Conservation (phyloP, 1,284 basidiomycete genomes). For the Trametes sp. region DNA sequence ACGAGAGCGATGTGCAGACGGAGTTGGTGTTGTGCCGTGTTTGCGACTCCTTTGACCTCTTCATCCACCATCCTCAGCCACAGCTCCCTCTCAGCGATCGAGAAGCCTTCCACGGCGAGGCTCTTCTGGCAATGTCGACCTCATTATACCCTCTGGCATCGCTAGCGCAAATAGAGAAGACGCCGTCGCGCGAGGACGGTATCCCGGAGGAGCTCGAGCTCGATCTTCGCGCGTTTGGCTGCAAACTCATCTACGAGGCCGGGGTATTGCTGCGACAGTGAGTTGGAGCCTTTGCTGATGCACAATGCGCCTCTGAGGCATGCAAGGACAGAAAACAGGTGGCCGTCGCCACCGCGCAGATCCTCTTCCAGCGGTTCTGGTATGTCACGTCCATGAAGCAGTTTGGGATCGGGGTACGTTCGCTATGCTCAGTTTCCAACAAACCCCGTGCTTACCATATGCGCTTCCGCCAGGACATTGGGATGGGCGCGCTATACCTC, state of each 20-base stretch:
- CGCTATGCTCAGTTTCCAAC: conserved; percentile 3
- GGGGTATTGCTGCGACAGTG: conserved; percentile 90
- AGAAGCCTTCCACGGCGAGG: background rate
- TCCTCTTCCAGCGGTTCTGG: conserved; percentile 97
- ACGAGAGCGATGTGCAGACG: conserved; percentile 13
- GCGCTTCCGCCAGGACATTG: conserved; percentile 73
- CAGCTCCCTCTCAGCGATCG: background rate
- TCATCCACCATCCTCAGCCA: conserved; percentile 7
- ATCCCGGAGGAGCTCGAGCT: conserved; percentile 83
- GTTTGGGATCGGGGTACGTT: conserved; percentile 86
- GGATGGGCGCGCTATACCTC: conserved; percentile 93
- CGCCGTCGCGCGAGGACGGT: conserved; percentile 86
- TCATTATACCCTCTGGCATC: conserved; percentile 88
- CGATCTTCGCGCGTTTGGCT: conserved; percentile 87
- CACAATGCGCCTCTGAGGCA: background rate
- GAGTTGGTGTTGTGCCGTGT: conserved; percentile 31
- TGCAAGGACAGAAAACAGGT: conserved; percentile 83
- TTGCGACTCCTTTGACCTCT: conserved; percentile 18
- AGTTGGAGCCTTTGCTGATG: conserved; percentile 38
- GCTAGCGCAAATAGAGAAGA: conserved; percentile 75
- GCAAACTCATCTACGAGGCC: conserved; percentile 94
- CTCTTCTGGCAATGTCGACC: conserved; percentile 50
- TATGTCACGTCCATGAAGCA: conserved; percentile 94
- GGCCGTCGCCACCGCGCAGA: conserved; percentile 95
- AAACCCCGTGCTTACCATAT: conserved; percentile 12